phyloP scores from a whole-genome alignment of 495 filamentous ascomycete species.

The Talaromyces trachyspermus region DNA sequence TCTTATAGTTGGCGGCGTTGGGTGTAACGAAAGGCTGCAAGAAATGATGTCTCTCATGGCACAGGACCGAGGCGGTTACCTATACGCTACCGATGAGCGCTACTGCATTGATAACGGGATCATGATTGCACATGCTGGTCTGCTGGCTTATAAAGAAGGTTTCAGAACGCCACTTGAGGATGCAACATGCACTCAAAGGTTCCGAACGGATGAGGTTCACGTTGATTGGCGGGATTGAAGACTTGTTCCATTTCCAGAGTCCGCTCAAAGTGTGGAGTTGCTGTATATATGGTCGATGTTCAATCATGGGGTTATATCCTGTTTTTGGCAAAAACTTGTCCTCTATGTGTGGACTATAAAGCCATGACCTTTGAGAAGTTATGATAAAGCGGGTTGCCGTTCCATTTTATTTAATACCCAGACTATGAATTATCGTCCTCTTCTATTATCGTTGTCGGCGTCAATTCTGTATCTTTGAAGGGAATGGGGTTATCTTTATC shows the following conservation, averaged over 20 bases:
- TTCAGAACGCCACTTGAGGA: slow-evolving; percentile 70
- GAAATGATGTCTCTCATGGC: slow-evolving; percentile 99
- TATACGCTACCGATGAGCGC: slow-evolving; percentile 91
- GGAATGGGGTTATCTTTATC: slow-evolving; percentile 19
- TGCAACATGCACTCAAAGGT: slow-evolving; percentile 86
- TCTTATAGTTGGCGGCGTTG: slow-evolving; percentile 93
- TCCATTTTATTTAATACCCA: neutral
- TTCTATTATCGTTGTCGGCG: slow-evolving; percentile 61
- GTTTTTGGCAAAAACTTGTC: too few relatives aligned
- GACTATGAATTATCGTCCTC: slow-evolving; percentile 38
- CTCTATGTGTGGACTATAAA: too few relatives aligned
- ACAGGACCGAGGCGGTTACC: slow-evolving; percentile 76
- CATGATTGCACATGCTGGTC: slow-evolving; percentile 96
- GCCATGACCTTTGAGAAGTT: too few relatives aligned
- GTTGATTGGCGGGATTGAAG: slow-evolving; percentile 77
- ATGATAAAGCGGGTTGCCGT: neutral
- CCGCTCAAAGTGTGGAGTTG: too few relatives aligned
- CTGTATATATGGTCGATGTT: neutral
- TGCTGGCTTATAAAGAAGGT: slow-evolving; percentile 75
- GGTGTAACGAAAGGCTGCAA: slow-evolving; percentile 92
- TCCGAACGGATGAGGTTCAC: slow-evolving; percentile 89
- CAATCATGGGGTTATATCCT: too few relatives aligned
- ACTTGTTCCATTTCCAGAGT: too few relatives aligned
- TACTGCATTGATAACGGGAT: slow-evolving; percentile 99
- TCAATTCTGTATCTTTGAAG: slow-evolving; percentile 28